Evolutionary conservation across 768 basidiomycete species (phyloP).

Genomic region (Boletus sensibilis): DNA sequence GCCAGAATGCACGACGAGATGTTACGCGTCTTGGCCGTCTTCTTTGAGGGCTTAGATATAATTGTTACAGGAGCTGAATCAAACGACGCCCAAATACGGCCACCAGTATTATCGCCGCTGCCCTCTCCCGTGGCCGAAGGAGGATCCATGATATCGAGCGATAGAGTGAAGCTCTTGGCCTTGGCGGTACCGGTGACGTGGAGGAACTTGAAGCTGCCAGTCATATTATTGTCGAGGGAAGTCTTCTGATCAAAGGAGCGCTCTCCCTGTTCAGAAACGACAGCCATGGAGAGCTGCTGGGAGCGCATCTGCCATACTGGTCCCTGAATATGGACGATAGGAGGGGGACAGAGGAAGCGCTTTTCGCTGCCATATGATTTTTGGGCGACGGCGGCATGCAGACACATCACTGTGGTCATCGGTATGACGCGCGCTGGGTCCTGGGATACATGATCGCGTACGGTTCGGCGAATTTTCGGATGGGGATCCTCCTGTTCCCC

Average conservation of each 20-base stretch:
- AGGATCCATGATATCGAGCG: constrained; percentile 82
- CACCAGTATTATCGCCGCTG: constrained; percentile 37
- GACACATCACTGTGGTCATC: constrained; percentile 88
- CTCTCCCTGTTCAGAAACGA: constrained; percentile 80
- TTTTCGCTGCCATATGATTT: constrained; percentile 97
- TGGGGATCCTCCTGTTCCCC: constrained; percentile 61
- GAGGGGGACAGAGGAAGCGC: constrained; percentile 90
- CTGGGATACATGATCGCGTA: constrained; percentile 77
- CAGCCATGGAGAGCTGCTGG: constrained; percentile 81
- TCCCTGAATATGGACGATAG: constrained; percentile 89
- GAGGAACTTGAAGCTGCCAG: constrained; percentile 87
- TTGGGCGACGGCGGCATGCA: constrained; percentile 92
- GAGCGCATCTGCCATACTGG: constrained; percentile 81
- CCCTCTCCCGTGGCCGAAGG: constrained; percentile 47
- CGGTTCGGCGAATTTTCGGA: constrained; percentile 79
- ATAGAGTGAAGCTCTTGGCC: constrained; percentile 85
- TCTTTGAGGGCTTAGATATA: constrained; percentile 96
- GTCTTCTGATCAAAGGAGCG: constrained; percentile 85
- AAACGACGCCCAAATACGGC: constrained; percentile 87
- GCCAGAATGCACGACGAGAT: constrained; percentile 88
- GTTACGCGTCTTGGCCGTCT: constrained; percentile 93
- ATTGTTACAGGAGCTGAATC: constrained; percentile 90
- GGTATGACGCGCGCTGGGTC: constrained; percentile 74
- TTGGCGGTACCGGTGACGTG: constrained; percentile 88
- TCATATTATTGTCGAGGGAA: constrained; percentile 78